Conservation (phyloP, 352 stramenopile genomes). For the Pythium aristosporum region DNA sequence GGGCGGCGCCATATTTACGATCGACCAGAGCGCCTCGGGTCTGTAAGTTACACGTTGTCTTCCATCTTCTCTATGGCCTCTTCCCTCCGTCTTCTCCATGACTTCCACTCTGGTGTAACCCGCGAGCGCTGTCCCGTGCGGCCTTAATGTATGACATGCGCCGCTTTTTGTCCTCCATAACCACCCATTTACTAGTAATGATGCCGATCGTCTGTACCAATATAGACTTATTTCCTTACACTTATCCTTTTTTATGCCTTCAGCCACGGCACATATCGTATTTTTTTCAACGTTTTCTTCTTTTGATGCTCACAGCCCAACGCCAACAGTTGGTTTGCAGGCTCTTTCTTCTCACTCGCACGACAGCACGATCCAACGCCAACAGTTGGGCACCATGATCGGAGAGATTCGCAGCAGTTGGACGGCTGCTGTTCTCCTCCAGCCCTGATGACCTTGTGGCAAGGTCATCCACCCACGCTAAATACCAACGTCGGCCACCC, state of each 20-base stretch:
- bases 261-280: too few species aligned
- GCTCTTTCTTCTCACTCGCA: too few species aligned
- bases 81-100: slow-evolving; percentile 8
- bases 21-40: slow-evolving; percentile 69
- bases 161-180: slow-evolving; percentile 13
- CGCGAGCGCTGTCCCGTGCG: slow-evolving; percentile 25
- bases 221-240: slow-evolving; percentile 14
- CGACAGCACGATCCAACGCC: too few species aligned
- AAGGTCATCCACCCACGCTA: neutral
- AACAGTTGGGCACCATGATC: too few species aligned
- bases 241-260: too few species aligned
- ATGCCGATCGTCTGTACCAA: slow-evolving; percentile 1
- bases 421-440: too few species aligned
- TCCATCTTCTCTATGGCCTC: slow-evolving; percentile 9
- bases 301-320: too few species aligned
- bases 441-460: too few species aligned
- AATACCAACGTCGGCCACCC: neutral
- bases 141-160: slow-evolving; percentile 26
- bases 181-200: too few species aligned
- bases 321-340: too few species aligned
- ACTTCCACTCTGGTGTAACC: slow-evolving; percentile 28
- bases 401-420: too few species aligned
- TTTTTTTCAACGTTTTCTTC: too few species aligned
- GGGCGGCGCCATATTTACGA: slow-evolving; percentile 65
- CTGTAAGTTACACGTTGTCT: slow-evolving; percentile 40